Evolutionary conservation across 768 basidiomycete species (phyloP).

Genomic region (Xanthoconium purpureum): DNA sequence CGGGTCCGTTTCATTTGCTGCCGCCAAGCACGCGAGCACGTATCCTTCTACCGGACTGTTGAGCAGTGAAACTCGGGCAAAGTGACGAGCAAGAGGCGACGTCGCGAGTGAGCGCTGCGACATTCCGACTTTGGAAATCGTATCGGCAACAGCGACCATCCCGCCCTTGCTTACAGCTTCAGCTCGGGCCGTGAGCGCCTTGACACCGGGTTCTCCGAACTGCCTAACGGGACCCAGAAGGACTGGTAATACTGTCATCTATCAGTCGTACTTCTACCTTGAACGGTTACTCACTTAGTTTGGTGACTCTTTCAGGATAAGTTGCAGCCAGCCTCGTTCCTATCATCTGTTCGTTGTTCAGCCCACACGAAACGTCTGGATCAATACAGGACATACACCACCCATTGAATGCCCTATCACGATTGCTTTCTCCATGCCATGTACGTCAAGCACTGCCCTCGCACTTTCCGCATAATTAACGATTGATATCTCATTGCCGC

Average conservation of each 20-base stretch:
- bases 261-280: not conserved
- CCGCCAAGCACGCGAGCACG: not conserved
- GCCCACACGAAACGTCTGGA: not conserved
- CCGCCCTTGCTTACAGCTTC: slow-evolving; percentile 2
- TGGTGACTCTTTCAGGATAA: slow-evolving; percentile 1
- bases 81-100: not conserved
- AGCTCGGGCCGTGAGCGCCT: not conserved
- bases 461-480: slow-evolving; percentile 12
- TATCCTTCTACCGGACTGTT: not conserved
- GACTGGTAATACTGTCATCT: not conserved
- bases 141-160: slow-evolving; percentile 5
- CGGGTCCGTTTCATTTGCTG: not conserved
- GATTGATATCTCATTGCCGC: slow-evolving; percentile 12
- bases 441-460: slow-evolving; percentile 12
- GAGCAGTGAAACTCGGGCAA: not conserved
- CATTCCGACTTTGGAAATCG: slow-evolving; percentile 2
- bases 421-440: not conserved
- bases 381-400: not conserved
- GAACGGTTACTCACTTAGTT: not conserved
- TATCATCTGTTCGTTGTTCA: not conserved
- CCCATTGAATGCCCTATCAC: slow-evolving; percentile 7
- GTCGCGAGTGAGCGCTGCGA: not conserved
- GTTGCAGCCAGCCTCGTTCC: not conserved
- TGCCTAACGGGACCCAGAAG: not conserved
- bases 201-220: not conserved